Conservation (phyloP, 257 asterid genomes). For the Apocynum venetum region DNA sequence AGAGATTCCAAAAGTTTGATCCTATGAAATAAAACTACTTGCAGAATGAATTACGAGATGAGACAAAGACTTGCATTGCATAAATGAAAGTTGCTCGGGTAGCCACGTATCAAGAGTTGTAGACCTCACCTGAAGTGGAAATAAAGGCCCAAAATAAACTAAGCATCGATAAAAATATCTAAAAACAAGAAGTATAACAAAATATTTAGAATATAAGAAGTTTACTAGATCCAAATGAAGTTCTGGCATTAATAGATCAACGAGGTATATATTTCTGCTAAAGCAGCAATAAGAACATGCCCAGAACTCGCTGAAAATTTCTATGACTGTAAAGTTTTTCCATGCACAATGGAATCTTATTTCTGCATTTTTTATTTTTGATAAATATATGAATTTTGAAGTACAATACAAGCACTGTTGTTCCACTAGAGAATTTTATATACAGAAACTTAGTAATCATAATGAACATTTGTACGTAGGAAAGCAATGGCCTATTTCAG, state of each 20-base stretch:
- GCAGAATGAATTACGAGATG: not conserved
- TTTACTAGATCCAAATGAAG: too few relatives aligned
- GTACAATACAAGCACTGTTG: not conserved
- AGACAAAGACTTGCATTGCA: slow-evolving; percentile 60
- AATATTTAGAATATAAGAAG: not conserved
- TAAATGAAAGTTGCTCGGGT: slow-evolving; percentile 76
- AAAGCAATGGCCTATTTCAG: not conserved
- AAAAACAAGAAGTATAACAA: not conserved
- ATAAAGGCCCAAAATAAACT: not conserved
- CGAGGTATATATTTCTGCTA: not conserved
- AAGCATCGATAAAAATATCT: not conserved
- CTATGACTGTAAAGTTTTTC: not conserved
- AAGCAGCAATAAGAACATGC: not conserved
- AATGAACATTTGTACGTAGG: not conserved
- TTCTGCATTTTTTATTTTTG: not conserved
- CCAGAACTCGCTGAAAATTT: not conserved
- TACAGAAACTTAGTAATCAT: not conserved
- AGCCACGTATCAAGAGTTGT: slow-evolving; percentile 96
- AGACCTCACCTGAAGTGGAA: slow-evolving; percentile 67
- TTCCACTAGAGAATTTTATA: not conserved
- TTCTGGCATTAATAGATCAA: too few relatives aligned
- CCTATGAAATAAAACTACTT: not conserved
- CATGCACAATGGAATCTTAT: not conserved
- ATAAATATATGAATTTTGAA: too few relatives aligned
- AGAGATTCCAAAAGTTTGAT: not conserved